Evolutionary conservation across 148 eudicot species (phyloP).

Genomic region (Persicaria tinctoria): DNA sequence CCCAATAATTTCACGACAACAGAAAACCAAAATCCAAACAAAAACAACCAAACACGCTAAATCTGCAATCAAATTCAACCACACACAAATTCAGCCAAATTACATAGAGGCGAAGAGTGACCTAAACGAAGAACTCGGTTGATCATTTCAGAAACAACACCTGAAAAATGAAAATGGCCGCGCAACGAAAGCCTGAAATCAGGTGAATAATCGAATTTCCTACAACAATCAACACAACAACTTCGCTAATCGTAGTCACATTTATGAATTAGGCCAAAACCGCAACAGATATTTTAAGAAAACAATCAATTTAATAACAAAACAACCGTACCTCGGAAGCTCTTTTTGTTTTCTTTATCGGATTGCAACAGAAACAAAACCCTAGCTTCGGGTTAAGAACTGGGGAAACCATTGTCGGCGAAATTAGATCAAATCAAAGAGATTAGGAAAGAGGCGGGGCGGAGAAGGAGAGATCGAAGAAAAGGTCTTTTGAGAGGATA

Average conservation of each 20-base stretch:
- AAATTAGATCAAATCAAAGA: background rate
- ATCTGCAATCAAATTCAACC: conserved; percentile 6
- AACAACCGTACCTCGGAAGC: conserved; percentile 22
- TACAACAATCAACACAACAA: background rate
- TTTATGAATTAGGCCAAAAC: conserved; percentile 8
- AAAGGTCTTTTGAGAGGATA: background rate
- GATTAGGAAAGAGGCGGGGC: background rate
- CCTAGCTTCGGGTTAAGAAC: background rate
- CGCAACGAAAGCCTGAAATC: background rate
- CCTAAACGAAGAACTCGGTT: background rate
- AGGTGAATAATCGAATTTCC: background rate
- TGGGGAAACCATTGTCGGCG: background rate
- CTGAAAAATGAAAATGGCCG: background rate
- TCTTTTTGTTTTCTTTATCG: background rate
- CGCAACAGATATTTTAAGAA: background rate
- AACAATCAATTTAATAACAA: background rate
- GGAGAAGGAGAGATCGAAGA: conserved; percentile 10
- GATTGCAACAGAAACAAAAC: conserved; percentile 1
- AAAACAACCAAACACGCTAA: background rate
- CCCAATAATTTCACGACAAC: too few relatives aligned
- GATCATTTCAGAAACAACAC: background rate
- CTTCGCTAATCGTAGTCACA: conserved; percentile 9
- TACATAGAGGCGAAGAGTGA: background rate
- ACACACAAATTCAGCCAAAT: background rate
- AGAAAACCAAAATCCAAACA: background rate